Conservation (phyloP, 1,139 yeast species). For the Spathaspora jeffriesii region DNA sequence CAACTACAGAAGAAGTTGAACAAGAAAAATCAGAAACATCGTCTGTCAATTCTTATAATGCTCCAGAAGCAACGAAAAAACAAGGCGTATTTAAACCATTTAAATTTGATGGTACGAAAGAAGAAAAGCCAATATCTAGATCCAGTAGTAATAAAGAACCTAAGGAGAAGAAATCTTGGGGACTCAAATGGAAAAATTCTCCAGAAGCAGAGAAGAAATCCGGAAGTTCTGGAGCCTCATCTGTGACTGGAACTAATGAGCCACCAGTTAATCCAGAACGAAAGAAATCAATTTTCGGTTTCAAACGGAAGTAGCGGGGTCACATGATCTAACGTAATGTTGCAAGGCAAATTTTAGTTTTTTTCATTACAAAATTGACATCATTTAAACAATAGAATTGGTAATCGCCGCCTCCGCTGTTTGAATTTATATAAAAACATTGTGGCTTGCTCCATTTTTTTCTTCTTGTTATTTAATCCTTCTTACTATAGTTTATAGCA, state of each 20-base stretch:
- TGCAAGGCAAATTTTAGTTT: not conserved
- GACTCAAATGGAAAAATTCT: conserved; percentile 34
- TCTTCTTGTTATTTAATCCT: not conserved
- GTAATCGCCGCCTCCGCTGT: not conserved
- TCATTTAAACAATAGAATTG: not conserved
- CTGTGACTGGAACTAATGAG: conserved; percentile 1
- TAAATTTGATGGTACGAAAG: conserved; percentile 13
- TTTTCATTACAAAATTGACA: not conserved
- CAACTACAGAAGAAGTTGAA: conserved; percentile 9
- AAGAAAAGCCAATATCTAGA: conserved; percentile 9
- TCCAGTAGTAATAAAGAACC: conserved; percentile 13
- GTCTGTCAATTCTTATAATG: conserved; percentile 14
- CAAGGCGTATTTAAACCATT: conserved; percentile 12
- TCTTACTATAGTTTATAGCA: not conserved
- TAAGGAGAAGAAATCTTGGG: conserved; percentile 45
- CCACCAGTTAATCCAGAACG: conserved; percentile 4
- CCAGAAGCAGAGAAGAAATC: conserved; percentile 13
- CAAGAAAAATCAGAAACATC: conserved; percentile 14
- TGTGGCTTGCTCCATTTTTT: not conserved
- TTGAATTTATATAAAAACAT: not conserved
- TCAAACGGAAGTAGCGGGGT: conserved; percentile 35
- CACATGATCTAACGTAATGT: conserved; percentile 6
- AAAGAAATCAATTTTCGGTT: conserved; percentile 33
- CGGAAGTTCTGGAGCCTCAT: conserved; percentile 10
- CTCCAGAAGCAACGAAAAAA: conserved; percentile 8